Evolutionary conservation across 1,284 basidiomycete species (phyloP).

Genomic region (Trichosporon coremiiforme): DNA sequence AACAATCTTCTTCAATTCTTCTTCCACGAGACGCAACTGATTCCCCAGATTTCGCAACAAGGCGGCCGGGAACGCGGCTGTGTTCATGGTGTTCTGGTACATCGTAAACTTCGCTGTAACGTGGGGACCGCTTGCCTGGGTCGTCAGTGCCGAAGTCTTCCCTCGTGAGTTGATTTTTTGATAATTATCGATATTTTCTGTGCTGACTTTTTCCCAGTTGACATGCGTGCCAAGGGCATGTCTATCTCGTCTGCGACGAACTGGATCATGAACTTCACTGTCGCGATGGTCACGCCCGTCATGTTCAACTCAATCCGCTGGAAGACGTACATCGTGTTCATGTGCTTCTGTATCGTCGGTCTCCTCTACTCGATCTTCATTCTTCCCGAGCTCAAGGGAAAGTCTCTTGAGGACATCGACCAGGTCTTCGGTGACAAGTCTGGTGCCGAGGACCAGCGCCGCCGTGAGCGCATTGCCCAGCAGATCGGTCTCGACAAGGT

Average conservation of each 20-base stretch:
- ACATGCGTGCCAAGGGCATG: conserved; percentile 56
- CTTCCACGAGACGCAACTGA: neutral
- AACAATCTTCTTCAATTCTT: neutral
- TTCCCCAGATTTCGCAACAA: neutral
- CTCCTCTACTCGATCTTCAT: conserved; percentile 49
- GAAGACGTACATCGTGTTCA: conserved; percentile 55
- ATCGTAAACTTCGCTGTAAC: conserved; percentile 52
- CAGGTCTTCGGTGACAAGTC: conserved; percentile 48
- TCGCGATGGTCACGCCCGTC: conserved; percentile 43
- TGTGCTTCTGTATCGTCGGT: conserved; percentile 52
- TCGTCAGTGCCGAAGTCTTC: conserved; percentile 54
- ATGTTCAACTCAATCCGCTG: conserved; percentile 51
- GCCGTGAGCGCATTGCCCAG: conserved; percentile 50
- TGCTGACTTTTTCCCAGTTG: conserved; percentile 29
- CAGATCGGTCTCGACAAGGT: conserved; percentile 56
- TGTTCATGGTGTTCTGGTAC: conserved; percentile 44
- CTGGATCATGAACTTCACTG: conserved; percentile 51
- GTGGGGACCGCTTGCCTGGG: conserved; percentile 55
- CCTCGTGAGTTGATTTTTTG: conserved; percentile 29
- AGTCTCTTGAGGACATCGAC: conserved; percentile 51
- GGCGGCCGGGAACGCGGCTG: neutral
- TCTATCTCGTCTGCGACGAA: conserved; percentile 48
- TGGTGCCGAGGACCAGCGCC: conserved; percentile 48
- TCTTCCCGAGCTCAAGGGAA: conserved; percentile 50
- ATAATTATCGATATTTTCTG: neutral